These are phyloP conservation scores for Tetrahymena borealis DNA, from an alignment of 73 alveolate genomes.

Conservation along the genomic window DNA sequence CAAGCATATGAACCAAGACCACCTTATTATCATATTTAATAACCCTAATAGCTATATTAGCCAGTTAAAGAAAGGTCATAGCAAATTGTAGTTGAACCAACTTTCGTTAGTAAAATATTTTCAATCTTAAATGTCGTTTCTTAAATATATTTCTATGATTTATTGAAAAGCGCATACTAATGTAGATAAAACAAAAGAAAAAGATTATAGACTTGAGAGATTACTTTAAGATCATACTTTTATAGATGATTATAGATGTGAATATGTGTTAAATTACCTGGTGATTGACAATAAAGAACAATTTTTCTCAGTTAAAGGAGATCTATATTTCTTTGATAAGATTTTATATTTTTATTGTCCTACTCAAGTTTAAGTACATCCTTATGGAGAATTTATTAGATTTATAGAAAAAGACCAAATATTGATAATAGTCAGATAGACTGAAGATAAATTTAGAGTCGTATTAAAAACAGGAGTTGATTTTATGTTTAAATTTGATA, in stretches of 20 bases:
- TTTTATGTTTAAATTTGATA: not conserved
- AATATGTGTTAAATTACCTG: not conserved
- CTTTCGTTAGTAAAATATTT: not conserved
- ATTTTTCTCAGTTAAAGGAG: not conserved
- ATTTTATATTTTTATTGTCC: not conserved
- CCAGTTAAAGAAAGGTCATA: not conserved
- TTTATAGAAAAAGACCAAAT: not conserved
- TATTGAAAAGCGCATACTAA: not conserved
- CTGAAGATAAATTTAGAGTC: not conserved
- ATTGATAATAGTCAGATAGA: not conserved
- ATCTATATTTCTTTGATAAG: not conserved
- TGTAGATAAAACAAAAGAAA: not conserved
- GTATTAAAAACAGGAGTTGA: not conserved
- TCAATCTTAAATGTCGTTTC: not conserved
- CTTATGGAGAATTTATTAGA: not conserved
- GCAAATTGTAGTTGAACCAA: not conserved
- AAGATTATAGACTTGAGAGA: not conserved
- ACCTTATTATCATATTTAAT: not conserved
- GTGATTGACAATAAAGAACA: not conserved
- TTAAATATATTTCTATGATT: not conserved
- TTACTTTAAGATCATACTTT: not conserved
- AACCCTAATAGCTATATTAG: not conserved
- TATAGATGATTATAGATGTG: not conserved
- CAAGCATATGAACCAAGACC: not conserved
- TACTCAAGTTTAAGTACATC: not conserved